Conservation (phyloP, 2,329 filamentous ascomycete species). For the Colletotrichum euphorbiae region DNA sequence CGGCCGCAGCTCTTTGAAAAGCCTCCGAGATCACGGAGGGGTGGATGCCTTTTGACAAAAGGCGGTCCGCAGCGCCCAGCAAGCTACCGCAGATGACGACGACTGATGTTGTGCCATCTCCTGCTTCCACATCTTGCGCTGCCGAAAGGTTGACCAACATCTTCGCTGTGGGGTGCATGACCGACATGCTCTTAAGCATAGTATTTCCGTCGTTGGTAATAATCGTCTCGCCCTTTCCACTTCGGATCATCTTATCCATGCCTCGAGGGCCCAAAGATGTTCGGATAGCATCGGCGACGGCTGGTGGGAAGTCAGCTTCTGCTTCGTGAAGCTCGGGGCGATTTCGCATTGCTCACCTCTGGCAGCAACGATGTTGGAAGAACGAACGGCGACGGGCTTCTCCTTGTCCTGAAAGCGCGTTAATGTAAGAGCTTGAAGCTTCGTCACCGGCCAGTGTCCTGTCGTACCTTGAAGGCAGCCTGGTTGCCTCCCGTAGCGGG, state of each 20-base stretch:
- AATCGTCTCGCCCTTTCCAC: conserved; percentile 94
- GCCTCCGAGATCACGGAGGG: conserved; percentile 97
- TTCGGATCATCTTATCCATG: conserved; percentile 99
- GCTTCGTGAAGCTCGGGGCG: conserved; percentile 3
- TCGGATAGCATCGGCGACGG: conserved; percentile 96
- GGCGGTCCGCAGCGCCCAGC: conserved; percentile 89
- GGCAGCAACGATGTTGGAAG: conserved; percentile 96
- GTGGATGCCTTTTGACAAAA: conserved; percentile 94
- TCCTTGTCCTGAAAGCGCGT: conserved; percentile 78
- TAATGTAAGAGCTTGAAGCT: conserved; percentile 53
- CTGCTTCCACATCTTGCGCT: conserved; percentile 97
- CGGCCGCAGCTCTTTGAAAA: conserved; percentile 93
- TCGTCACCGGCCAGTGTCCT: conserved; percentile 17
- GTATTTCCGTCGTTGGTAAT: conserved; percentile 99
- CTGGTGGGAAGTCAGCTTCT: conserved; percentile 58
- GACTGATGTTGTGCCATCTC: conserved; percentile 97
- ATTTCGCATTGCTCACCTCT: conserved; percentile 71
- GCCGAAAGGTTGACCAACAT: conserved; percentile 98
- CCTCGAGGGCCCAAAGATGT: conserved; percentile 95
- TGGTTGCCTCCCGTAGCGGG: conserved; percentile 55
- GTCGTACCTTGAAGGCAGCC: conserved; percentile 67
- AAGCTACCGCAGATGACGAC: conserved; percentile 97
- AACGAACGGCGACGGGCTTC: conserved; percentile 97
- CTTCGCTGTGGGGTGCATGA: conserved; percentile 99
- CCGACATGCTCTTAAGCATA: conserved; percentile 98